A percentile compares a stretch with the other conserved stretches of the same genome.
phyloP scores from a whole-genome alignment of 2,329 filamentous ascomycete genomes.

The Metarhizium album region DNA sequence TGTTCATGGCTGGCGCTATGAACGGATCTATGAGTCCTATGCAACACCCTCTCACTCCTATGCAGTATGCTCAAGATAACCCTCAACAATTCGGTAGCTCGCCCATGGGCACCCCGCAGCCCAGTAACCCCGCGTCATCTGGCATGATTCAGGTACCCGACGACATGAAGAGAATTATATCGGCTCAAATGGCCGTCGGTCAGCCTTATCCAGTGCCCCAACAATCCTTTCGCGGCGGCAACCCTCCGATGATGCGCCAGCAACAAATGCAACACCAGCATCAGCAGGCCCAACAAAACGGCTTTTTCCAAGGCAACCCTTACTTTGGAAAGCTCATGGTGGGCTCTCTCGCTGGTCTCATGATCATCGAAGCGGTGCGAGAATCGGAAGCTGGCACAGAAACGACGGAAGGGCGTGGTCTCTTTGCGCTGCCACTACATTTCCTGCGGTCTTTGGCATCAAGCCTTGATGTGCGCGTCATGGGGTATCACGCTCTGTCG shows the following conservation, averaged over 20 bases:
- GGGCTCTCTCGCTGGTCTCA: constrained; percentile 80
- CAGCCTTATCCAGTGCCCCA: constrained; percentile 41
- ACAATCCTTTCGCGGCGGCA: constrained; percentile 34
- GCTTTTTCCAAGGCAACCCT: constrained; percentile 43
- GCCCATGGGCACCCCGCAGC: constrained; percentile 29
- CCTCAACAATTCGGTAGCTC: constrained; percentile 36
- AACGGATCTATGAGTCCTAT: constrained; percentile 45
- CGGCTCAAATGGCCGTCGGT: constrained; percentile 43
- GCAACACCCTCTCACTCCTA: constrained; percentile 42
- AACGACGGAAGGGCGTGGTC: constrained; percentile 52
- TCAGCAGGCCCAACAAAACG: constrained; percentile 35
- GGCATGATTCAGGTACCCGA: constrained; percentile 58
- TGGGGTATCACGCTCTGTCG: constrained; percentile 43
- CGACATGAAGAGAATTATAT: constrained; percentile 51
- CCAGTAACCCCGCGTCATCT: constrained; percentile 29
- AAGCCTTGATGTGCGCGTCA: constrained; percentile 38
- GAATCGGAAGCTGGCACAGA: constrained; percentile 56
- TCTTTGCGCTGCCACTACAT: constrained; percentile 53
- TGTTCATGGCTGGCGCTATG: constrained; percentile 70
- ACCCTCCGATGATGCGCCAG: constrained; percentile 38
- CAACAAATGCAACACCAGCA: constrained; percentile 45
- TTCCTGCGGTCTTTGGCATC: constrained; percentile 39
- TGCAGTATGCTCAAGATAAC: constrained; percentile 33
- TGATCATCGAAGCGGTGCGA: constrained; percentile 75
- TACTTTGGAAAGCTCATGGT: constrained; percentile 78